Conservation (phyloP, 2,329 filamentous ascomycete species). For the Ceratocystis alfenasii region DNA sequence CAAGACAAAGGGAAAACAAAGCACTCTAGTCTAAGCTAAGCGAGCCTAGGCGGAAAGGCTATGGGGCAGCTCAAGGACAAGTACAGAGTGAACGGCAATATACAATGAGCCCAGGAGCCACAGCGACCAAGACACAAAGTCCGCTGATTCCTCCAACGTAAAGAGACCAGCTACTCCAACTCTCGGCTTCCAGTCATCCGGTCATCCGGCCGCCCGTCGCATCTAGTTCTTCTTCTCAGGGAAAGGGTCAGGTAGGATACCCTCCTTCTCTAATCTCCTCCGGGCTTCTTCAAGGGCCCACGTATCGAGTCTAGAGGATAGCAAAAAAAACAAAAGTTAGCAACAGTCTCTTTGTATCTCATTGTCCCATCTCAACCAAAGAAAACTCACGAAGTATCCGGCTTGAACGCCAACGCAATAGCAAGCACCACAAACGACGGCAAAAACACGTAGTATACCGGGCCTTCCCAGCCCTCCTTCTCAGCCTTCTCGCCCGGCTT, state of each 20-base stretch:
- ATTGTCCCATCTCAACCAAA: constrained; percentile 13
- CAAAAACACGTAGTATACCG: constrained; percentile 76
- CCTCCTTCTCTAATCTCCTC: constrained; percentile 88
- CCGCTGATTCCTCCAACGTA: not conserved
- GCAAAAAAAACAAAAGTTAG: not conserved
- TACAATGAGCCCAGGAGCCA: too few species aligned
- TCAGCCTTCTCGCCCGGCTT: constrained; percentile 92
- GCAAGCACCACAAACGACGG: constrained; percentile 61
- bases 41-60: too few species aligned
- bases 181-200: not conserved
- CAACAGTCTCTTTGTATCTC: not conserved
- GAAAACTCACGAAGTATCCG: constrained; percentile 84
- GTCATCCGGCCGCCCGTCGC: constrained; percentile 6
- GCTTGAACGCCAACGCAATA: constrained; percentile 88
- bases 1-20: constrained; percentile 13
- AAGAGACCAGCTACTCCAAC: not conserved
- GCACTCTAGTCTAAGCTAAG: too few species aligned
- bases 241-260: constrained; percentile 71
- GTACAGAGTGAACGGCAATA: too few species aligned
- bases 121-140: too few species aligned
- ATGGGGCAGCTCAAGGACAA: too few species aligned
- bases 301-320: constrained; percentile 71
- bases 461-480: constrained; percentile 90
- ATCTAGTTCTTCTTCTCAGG: constrained; percentile 43
- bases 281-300: constrained; percentile 97